phyloP scores from a whole-genome alignment of 2,329 filamentous ascomycete genomes.

The Scolecobasidium constrictum region DNA sequence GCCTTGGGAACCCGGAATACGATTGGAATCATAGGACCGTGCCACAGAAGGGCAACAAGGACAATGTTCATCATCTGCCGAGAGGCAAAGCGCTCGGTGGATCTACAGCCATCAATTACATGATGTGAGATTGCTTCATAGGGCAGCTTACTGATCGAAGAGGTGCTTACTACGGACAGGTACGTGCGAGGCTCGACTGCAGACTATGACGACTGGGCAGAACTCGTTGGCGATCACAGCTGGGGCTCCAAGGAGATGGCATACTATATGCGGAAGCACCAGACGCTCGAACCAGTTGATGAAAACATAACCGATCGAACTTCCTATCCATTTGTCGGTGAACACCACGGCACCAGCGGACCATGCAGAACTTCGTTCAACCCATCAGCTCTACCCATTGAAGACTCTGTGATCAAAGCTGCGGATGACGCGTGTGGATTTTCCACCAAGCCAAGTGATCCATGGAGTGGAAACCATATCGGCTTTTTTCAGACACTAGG shows the following conservation, averaged over 20 bases:
- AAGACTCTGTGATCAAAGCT: slow-evolving; percentile 17
- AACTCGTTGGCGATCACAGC: slow-evolving; percentile 24
- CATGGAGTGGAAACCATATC: slow-evolving; percentile 25
- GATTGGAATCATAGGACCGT: slow-evolving; percentile 24
- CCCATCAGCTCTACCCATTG: slow-evolving; percentile 15
- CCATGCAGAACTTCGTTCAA: slow-evolving; percentile 26
- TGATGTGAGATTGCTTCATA: background rate
- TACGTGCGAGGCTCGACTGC: slow-evolving; percentile 33
- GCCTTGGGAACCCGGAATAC: slow-evolving; percentile 18
- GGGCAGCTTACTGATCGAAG: background rate
- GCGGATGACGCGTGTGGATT: slow-evolving; percentile 18
- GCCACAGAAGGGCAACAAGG: slow-evolving; percentile 9
- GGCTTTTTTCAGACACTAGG: slow-evolving; percentile 23
- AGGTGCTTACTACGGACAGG: slow-evolving; percentile 3
- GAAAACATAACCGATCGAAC: slow-evolving; percentile 17
- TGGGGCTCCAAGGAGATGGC: slow-evolving; percentile 38
- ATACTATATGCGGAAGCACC: slow-evolving; percentile 32
- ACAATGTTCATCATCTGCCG: background rate
- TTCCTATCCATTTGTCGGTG: slow-evolving; percentile 20
- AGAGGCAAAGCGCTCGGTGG: slow-evolving; percentile 35
- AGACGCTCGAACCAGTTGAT: slow-evolving; percentile 23
- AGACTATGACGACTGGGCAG: slow-evolving; percentile 39
- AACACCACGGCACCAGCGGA: slow-evolving; percentile 23
- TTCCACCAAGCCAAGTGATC: slow-evolving; percentile 22
- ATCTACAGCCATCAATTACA: slow-evolving; percentile 30